Percentiles rank a stretch among this genome's conserved stretches.
Evolutionary conservation across 345 rosid species (phyloP).

Genomic region (Eucalyptus coolabah): DNA sequence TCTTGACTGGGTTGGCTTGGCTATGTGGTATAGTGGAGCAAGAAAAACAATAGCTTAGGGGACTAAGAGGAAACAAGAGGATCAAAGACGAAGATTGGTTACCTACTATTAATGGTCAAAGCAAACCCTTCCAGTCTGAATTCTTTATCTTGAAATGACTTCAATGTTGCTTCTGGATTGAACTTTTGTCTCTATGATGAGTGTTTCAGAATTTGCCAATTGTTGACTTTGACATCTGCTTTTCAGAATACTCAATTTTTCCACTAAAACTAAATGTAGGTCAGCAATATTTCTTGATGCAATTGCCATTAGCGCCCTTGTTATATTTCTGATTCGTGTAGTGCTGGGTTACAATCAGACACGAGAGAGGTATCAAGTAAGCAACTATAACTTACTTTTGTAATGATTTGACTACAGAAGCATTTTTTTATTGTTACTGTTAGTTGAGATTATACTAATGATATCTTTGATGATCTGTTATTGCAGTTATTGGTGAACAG

Average conservation of each 20-base stretch:
- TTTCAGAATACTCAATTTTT: neutral
- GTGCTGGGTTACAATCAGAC: constrained; percentile 97
- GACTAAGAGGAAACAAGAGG: neutral
- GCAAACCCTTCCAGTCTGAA: neutral
- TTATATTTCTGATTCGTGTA: constrained; percentile 73
- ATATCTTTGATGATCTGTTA: constrained; percentile 1
- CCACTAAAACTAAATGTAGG: constrained; percentile 16
- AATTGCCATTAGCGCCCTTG: constrained; percentile 66
- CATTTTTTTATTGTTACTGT: neutral
- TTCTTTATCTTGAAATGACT: neutral
- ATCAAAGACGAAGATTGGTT: neutral
- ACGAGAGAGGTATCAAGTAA: constrained; percentile 95
- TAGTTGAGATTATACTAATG: neutral
- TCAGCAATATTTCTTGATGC: constrained; percentile 88
- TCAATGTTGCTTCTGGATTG: neutral
- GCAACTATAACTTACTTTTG: neutral
- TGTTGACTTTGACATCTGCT: neutral
- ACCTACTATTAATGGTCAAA: neutral
- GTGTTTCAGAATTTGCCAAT: neutral
- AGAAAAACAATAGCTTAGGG: neutral
- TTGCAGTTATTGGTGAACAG: constrained; percentile 81
- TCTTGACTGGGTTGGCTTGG: neutral
- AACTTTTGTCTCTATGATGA: neutral
- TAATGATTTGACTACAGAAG: neutral
- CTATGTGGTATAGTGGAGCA: neutral